Evolutionary conservation across 129 eudicot species (phyloP).

Genomic region (Escallonia herrerae): DNA sequence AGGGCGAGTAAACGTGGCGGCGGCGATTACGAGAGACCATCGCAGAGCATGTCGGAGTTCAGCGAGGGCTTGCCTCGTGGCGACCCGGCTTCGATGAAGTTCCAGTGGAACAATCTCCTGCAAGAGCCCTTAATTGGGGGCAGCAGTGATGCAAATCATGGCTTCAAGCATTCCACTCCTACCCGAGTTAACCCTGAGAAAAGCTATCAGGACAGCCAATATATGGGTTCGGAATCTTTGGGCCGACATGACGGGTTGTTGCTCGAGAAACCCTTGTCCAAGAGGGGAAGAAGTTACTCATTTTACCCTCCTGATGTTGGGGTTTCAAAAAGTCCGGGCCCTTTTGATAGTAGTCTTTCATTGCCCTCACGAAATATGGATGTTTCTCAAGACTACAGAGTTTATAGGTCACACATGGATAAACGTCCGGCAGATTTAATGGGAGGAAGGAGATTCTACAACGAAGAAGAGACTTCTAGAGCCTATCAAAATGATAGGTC

Average conservation of each 20-base stretch:
- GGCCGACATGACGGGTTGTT: not conserved
- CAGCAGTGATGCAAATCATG: not conserved
- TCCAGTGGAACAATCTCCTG: constrained; percentile 20
- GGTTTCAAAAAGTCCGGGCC: not conserved
- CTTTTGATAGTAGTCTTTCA: constrained; percentile 6
- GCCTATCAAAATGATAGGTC: constrained; percentile 7
- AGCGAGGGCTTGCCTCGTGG: constrained; percentile 9
- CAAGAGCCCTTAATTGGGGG: constrained; percentile 1
- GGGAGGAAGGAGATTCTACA: not conserved
- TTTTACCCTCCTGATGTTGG: constrained; percentile 4
- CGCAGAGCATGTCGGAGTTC: constrained; percentile 6
- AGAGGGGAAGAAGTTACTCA: constrained; percentile 6
- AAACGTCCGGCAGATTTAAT: constrained; percentile 3
- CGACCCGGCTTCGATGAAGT: constrained; percentile 19
- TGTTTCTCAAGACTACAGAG: not conserved
- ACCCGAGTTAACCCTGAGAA: constrained; percentile 7
- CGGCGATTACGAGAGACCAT: not conserved
- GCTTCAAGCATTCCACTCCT: not conserved
- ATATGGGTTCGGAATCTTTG: not conserved
- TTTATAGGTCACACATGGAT: constrained; percentile 3
- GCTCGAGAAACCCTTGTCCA: not conserved
- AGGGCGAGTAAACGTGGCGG: no score
- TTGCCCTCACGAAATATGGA: constrained; percentile 12
- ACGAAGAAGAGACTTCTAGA: not conserved
- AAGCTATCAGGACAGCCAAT: constrained; percentile 1